Evolutionary conservation across 73 alveolate genomes (phyloP), one percentile per base, ranked within the genome.

Genomic region (Tetrahymena borealis): DNA sequence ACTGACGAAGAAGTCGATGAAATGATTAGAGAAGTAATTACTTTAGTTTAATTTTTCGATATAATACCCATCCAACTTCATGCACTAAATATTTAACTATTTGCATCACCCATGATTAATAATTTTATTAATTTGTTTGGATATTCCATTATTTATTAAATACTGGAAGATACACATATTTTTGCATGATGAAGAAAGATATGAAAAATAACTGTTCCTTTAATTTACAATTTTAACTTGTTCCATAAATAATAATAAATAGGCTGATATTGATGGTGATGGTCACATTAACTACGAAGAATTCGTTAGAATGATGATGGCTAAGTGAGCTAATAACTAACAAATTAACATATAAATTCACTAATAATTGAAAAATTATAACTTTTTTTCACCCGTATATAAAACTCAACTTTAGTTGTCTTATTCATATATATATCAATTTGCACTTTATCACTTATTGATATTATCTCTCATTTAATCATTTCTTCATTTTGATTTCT

Each of bases 1-100:
- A 96, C 98, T 39, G 99, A 98, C 91, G 98, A 95, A 42, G 99
- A 97, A 97, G 98, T 98, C 40, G 99, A 98, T 93, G 99, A 98
- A 91, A 96, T 98, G 99, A 97, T 98, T 79, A 94, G 98, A 39
- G 99, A 98, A 96, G 85, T 60, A 60, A 60, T 60, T 60, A 3
- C n/a, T n/a, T n/a, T n/a, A n/a, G n/a, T n/a, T 91, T 92, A 36
- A 94, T 90, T 94, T 90, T 39, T 1, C 32, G 18, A 0, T 16
- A 32, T 90, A 32, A 4, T 12, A 90, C 9, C 3, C 35, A 42
- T 11, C 16, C 32, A 24, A 5, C 10, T 24, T 60, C 28, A 7
- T 60, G 4, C 28, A 13, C 35, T 28, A 10, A 24, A 13, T 35
- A 60, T 60, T 60, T 42, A 15, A 15, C 0, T 24, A 60, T 35